Evolutionary conservation across 176 grass and related monocot species (phyloP).

Genomic region (Zoysia japonica): DNA sequence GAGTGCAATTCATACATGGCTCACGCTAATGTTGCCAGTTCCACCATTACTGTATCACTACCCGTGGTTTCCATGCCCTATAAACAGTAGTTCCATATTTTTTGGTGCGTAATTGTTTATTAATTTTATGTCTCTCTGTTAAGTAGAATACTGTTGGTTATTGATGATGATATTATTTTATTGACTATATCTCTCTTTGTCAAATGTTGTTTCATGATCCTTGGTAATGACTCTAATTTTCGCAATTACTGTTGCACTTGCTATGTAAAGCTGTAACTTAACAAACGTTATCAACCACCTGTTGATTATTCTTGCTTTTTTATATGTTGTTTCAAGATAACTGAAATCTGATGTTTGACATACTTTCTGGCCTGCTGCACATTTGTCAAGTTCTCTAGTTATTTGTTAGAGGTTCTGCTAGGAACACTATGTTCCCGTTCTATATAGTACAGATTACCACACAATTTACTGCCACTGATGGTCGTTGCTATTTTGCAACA

Average conservation of each 20-base stretch:
- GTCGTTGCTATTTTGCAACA: slow-evolving; percentile 25
- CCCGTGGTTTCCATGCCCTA: neutral
- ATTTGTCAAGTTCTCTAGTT: neutral
- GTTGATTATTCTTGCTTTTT: neutral
- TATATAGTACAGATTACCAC: neutral
- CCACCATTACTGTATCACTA: neutral
- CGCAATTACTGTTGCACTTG: neutral
- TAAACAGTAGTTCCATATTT: slow-evolving; percentile 1
- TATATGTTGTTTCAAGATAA: neutral
- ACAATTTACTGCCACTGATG: neutral
- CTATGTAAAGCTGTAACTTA: neutral
- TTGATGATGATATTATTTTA: neutral
- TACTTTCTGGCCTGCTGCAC: neutral
- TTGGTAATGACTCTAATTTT: neutral
- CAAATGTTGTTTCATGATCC: neutral
- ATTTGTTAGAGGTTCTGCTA: slow-evolving; percentile 8
- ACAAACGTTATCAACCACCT: neutral
- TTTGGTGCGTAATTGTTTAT: neutral
- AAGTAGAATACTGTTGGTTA: neutral
- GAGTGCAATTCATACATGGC: neutral
- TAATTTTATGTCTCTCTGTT: neutral
- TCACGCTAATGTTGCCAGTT: slow-evolving; percentile 3
- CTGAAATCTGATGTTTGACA: neutral
- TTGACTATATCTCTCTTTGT: no score
- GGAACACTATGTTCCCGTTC: neutral